Evolutionary conservation across 2,329 filamentous ascomycete genomes (phyloP).

Genomic region (Falciphora oryzae): DNA sequence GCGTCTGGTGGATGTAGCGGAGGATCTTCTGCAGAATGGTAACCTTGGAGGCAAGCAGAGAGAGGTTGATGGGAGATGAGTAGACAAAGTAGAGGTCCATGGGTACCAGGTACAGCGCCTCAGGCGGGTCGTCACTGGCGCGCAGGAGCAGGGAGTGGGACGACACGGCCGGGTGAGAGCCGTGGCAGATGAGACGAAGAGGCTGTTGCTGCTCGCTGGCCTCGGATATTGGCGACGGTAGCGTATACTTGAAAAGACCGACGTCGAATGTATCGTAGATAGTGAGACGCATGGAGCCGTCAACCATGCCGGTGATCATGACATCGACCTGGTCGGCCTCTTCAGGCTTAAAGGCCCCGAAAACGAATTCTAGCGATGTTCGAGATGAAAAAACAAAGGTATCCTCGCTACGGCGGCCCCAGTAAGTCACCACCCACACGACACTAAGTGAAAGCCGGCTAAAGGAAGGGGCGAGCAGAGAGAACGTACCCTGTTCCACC

Average conservation of each 20-base stretch:
- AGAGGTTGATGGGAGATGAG: conserved; percentile 71
- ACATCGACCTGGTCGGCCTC: conserved; percentile 73
- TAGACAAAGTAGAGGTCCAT: conserved; percentile 81
- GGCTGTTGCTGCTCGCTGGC: conserved; percentile 12
- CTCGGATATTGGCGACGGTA: conserved; percentile 20
- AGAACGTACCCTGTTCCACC: conserved; percentile 55
- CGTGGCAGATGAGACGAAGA: conserved; percentile 49
- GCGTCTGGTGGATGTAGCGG: conserved; percentile 75
- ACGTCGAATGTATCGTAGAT: conserved; percentile 84
- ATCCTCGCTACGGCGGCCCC: conserved; percentile 38
- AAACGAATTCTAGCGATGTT: conserved; percentile 63
- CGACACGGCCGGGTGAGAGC: conserved; percentile 67
- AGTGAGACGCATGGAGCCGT: conserved; percentile 68
- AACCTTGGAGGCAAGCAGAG: conserved; percentile 78
- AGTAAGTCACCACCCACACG: background rate
- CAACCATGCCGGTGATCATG: conserved; percentile 66
- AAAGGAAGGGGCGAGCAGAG: background rate
- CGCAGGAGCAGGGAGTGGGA: conserved; percentile 66
- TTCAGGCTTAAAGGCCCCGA: conserved; percentile 54
- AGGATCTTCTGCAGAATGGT: conserved; percentile 83
- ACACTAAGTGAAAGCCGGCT: too few relatives aligned
- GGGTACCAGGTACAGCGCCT: conserved; percentile 58
- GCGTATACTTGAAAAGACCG: conserved; percentile 54
- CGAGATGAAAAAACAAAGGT: conserved; percentile 62
- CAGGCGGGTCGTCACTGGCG: conserved; percentile 27